phyloP scores from a whole-genome alignment of 2,329 filamentous ascomycete species.

The Arthrinium puccinioides region DNA sequence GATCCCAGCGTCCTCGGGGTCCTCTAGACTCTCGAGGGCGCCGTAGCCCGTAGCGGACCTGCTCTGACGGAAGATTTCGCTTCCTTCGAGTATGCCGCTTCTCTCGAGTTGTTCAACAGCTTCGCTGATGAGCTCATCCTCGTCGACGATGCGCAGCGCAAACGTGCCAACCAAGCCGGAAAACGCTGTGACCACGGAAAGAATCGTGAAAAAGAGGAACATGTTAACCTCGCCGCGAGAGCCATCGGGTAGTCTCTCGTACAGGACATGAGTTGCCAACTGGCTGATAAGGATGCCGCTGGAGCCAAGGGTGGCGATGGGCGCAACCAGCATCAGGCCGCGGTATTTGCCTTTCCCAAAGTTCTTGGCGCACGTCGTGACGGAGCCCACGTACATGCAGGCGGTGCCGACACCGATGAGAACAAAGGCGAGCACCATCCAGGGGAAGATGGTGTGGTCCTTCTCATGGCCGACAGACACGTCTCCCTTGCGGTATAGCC shows the following conservation, averaged over 20 bases:
- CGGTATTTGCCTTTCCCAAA: constrained; percentile 85
- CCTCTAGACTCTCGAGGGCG: constrained; percentile 38
- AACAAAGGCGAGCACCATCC: constrained; percentile 83
- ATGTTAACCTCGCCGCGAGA: constrained; percentile 61
- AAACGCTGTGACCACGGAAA: constrained; percentile 61
- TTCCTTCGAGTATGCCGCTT: constrained; percentile 73
- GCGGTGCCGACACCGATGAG: constrained; percentile 77
- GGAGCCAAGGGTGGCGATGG: constrained; percentile 86
- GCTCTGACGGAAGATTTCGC: constrained; percentile 60
- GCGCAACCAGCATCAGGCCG: constrained; percentile 80
- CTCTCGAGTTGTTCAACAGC: constrained; percentile 86
- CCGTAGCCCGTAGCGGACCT: constrained; percentile 54
- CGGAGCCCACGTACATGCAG: constrained; percentile 79
- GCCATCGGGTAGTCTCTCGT: constrained; percentile 59
- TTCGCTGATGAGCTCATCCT: constrained; percentile 81
- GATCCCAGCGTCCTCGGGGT: constrained; percentile 35
- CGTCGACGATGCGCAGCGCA: constrained; percentile 70
- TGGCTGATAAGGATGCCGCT: constrained; percentile 97
- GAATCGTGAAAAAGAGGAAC: constrained; percentile 81
- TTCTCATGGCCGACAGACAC: constrained; percentile 31
- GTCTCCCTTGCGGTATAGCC: constrained; percentile 53
- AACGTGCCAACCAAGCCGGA: constrained; percentile 70
- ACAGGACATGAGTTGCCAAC: constrained; percentile 70
- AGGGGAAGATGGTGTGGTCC: constrained; percentile 60
- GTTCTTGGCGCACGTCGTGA: constrained; percentile 98